These are phyloP conservation scores for Apiotrichum montevideense DNA, from an alignment of 1,284 basidiomycete genomes.

Conservation along the genomic window DNA sequence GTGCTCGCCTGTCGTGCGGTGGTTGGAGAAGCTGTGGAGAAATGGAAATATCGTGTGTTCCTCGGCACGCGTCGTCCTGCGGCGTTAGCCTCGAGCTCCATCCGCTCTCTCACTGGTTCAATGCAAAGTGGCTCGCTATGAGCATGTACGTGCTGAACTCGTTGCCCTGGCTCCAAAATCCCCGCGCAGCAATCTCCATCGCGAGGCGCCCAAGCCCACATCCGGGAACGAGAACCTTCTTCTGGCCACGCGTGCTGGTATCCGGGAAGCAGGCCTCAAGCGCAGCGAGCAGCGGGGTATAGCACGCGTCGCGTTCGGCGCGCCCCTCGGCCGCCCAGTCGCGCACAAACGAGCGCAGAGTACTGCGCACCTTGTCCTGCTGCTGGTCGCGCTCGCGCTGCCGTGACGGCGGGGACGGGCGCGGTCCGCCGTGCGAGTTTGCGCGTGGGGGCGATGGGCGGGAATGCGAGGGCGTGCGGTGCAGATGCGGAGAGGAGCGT, in stretches of 20 bases:
- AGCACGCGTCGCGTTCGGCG: conserved; percentile 67
- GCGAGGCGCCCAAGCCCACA: conserved; percentile 78
- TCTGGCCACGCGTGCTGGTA: background rate
- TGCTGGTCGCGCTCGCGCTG: conserved; percentile 26
- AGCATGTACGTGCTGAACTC: conserved; percentile 94
- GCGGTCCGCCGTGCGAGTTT: conserved; percentile 6
- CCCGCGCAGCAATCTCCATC: conserved; percentile 74
- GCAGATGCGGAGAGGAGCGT: background rate
- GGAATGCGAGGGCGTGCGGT: too few species aligned
- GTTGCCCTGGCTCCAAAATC: conserved; percentile 81
- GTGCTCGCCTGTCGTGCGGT: conserved; percentile 54
- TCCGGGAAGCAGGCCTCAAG: conserved; percentile 60
- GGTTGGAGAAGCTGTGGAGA: conserved; percentile 82
- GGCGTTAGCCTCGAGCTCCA: too few species aligned
- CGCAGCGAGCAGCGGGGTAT: conserved; percentile 70
- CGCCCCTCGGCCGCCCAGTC: conserved; percentile 82
- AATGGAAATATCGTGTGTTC: conserved; percentile 77
- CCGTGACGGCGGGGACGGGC: conserved; percentile 5
- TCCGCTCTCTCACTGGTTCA: conserved; percentile 57
- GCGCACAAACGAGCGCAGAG: conserved; percentile 80
- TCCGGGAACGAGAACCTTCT: conserved; percentile 75
- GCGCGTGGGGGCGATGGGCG: too few species aligned
- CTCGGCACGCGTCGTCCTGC: conserved; percentile 60
- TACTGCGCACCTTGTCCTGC: conserved; percentile 72
- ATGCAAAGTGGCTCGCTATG: conserved; percentile 70